Percentiles rank a stretch among this genome's conserved stretches.
Conservation (phyloP, 441 rosid species). For the Pelargonium cotyledonis region DNA sequence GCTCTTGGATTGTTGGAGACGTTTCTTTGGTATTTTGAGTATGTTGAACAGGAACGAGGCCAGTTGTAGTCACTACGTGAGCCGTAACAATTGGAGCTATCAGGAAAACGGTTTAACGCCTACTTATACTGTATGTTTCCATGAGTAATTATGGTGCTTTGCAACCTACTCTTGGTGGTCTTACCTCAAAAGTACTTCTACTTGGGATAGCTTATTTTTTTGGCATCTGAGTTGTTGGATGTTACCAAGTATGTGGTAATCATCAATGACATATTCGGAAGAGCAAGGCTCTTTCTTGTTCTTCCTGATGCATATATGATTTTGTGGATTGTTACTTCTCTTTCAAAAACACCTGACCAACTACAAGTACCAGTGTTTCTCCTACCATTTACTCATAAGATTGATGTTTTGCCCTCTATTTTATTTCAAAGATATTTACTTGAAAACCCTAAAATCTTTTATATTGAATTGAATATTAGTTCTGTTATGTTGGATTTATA, state of each 20-base stretch:
- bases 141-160: too few species aligned
- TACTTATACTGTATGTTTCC: too few species aligned
- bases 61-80: constrained; percentile 70
- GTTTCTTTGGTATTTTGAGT: constrained; percentile 82
- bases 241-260: constrained; percentile 79
- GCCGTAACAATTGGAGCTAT: constrained; percentile 82
- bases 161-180: too few species aligned
- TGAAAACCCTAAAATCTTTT: too few species aligned
- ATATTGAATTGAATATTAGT: too few species aligned
- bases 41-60: constrained; percentile 71
- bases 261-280: constrained; percentile 78
- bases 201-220: constrained; percentile 77
- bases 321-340: too few species aligned
- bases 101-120: constrained; percentile 62
- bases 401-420: not conserved
- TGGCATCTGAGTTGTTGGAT: constrained; percentile 84
- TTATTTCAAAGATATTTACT: too few species aligned
- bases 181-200: constrained; percentile 79
- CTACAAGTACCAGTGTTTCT: constrained; percentile 53
- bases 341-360: constrained; percentile 74
- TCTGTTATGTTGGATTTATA: too few species aligned
- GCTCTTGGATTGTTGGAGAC: constrained; percentile 81
- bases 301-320: constrained; percentile 94
- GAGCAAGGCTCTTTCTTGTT: constrained; percentile 80
- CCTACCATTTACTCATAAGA: not conserved